Conservation (phyloP, 2,329 filamentous ascomycete genomes). For the Thelonectria blattea region DNA sequence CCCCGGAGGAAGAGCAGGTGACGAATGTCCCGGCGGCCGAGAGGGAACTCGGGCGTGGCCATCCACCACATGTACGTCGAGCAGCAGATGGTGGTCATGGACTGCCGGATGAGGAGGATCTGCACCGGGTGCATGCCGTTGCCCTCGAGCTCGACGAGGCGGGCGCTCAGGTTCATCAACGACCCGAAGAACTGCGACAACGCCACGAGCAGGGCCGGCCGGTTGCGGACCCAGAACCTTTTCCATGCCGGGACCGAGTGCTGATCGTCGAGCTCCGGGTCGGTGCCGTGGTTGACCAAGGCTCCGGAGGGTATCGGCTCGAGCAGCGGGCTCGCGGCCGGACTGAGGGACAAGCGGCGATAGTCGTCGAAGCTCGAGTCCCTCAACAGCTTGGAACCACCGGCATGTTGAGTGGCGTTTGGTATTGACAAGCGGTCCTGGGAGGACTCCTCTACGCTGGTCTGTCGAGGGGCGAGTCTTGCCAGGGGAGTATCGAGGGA, state of each 20-base stretch:
- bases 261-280: conserved; percentile 13
- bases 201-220: conserved; percentile 75
- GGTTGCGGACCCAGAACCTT: conserved; percentile 67
- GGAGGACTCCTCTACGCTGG: conserved; percentile 20
- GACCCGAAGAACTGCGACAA: conserved; percentile 81
- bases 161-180: conserved; percentile 83
- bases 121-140: conserved; percentile 82
- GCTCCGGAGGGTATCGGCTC: conserved; percentile 29
- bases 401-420: conserved; percentile 21
- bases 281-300: conserved; percentile 15
- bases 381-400: conserved; percentile 23
- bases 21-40: conserved; percentile 71
- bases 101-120: conserved; percentile 82
- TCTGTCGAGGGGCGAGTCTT: conserved; percentile 22
- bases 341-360: conserved; percentile 32
- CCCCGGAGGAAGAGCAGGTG: conserved; percentile 72
- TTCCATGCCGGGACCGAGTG: conserved; percentile 32
- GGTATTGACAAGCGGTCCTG: conserved; percentile 22
- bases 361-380: conserved; percentile 30
- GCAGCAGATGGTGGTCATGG: conserved; percentile 71
- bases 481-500: conserved; percentile 18
- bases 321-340: conserved; percentile 30
- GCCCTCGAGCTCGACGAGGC: conserved; percentile 75
- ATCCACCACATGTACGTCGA: conserved; percentile 76
- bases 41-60: conserved; percentile 70